phyloP scores from a whole-genome alignment of 192 early-diverging fungal genomes.

The Geranomyces variabilis region DNA sequence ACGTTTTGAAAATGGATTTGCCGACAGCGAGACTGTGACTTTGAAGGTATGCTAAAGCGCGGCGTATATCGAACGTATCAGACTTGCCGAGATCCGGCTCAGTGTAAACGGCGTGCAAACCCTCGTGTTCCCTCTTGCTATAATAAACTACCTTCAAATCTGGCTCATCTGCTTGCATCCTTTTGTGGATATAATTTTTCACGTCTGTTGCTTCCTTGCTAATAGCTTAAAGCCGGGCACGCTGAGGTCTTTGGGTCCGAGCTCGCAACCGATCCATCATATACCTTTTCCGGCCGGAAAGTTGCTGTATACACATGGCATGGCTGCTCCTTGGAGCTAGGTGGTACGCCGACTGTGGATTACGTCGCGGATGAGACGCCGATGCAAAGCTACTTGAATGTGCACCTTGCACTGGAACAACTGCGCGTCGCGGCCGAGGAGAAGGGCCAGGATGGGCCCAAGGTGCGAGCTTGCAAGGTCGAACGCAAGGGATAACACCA shows the following conservation, averaged over 20 bases:
- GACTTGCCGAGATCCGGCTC: neutral
- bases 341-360: constrained; percentile 73
- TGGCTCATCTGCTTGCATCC: neutral
- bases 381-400: constrained; percentile 87
- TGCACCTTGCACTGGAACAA: constrained; percentile 86
- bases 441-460: constrained; percentile 43
- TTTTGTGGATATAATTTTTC: neutral
- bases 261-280: constrained; percentile 75
- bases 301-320: constrained; percentile 91
- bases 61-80: neutral
- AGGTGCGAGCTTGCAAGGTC: neutral
- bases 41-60: constrained; percentile 64
- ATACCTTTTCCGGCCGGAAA: constrained; percentile 83
- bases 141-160: neutral
- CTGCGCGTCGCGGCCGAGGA: constrained; percentile 56
- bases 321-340: constrained; percentile 74
- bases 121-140: neutral
- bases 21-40: constrained; percentile 52
- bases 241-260: constrained; percentile 97
- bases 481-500: neutral
- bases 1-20: constrained; percentile 87
- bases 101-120: neutral
- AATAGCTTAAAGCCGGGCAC: constrained; percentile 69
- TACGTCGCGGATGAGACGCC: constrained; percentile 96
- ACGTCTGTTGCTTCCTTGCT: neutral